phyloP scores from a whole-genome alignment of 2,329 filamentous ascomycete genomes.

The Dryadomyces quercus-mongolicae region DNA sequence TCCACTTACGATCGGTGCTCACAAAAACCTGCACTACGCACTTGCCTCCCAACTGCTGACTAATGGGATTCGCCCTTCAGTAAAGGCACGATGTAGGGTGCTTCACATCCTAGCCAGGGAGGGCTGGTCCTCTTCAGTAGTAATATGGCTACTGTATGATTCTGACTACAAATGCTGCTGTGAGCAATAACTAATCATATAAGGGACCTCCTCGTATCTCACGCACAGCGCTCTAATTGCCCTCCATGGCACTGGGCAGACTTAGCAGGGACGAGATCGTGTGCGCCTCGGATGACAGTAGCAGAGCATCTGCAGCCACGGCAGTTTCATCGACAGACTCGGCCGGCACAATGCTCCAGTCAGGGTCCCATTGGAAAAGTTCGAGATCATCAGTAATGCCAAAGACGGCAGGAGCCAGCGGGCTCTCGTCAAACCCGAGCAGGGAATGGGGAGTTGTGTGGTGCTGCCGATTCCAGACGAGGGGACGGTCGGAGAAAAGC shows the following conservation, averaged over 20 bases:
- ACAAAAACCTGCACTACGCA: no score
- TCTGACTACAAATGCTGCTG: no score
- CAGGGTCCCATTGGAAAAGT: conserved; percentile 3
- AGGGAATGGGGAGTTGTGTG: neutral
- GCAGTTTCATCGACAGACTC: neutral
- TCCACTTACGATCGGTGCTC: no score
- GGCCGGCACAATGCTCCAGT: neutral
- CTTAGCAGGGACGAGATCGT: neutral
- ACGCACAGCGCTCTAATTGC: neutral
- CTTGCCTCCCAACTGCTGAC: no score
- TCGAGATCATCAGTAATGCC: conserved; percentile 1
- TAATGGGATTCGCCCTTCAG: no score
- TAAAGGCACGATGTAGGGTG: no score
- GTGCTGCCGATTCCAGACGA: neutral
- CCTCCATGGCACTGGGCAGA: neutral
- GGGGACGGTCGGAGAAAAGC: conserved; percentile 1
- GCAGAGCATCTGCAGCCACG: neutral
- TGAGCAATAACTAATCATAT: no score
- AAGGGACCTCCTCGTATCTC: no score
- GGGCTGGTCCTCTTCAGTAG: no score
- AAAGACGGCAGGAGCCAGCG: neutral
- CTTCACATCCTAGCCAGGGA: no score
- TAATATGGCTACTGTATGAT: no score
- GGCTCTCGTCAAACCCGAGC: neutral
- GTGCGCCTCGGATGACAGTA: neutral